Evolutionary conservation across 768 basidiomycete genomes (phyloP).

Genomic region (Leccinum subtestaceum): DNA sequence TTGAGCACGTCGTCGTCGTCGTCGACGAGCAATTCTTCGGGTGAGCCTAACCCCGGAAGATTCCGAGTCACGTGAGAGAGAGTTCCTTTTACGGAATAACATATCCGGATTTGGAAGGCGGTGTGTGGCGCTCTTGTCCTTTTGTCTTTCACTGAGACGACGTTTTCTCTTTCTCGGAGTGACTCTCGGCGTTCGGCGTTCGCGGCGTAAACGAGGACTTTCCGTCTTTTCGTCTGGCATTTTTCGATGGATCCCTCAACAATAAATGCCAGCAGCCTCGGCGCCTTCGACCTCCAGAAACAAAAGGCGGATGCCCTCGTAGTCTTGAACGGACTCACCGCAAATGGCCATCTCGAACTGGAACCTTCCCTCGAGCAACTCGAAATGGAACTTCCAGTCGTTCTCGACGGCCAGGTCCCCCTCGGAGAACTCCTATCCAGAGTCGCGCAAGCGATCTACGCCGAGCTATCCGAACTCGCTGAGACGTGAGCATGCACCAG

Average conservation of each 20-base stretch:
- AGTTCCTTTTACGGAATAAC: constrained; percentile 30
- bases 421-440: constrained; percentile 75
- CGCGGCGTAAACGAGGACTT: constrained; percentile 3
- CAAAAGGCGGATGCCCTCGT: constrained; percentile 31
- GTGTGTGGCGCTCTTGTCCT: constrained; percentile 15
- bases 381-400: constrained; percentile 70
- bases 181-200: constrained; percentile 1
- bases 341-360: constrained; percentile 37
- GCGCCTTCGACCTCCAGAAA: constrained; percentile 25
- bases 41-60: constrained; percentile 11
- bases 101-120: not conserved
- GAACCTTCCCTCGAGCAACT: constrained; percentile 52
- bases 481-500: constrained; percentile 64
- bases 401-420: constrained; percentile 69
- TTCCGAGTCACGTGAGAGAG: constrained; percentile 18
- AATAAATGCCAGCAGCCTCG: constrained; percentile 14
- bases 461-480: constrained; percentile 76
- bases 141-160: constrained; percentile 15
- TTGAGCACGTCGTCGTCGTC: constrained; percentile 15
- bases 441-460: constrained; percentile 75
- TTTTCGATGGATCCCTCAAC: constrained; percentile 15
- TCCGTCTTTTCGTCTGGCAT: not conserved
- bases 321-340: constrained; percentile 27
- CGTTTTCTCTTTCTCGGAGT: not conserved
- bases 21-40: not conserved